These are phyloP conservation scores for Starmerella bombi DNA, from an alignment of 805 yeast species.

Conservation along the genomic window DNA sequence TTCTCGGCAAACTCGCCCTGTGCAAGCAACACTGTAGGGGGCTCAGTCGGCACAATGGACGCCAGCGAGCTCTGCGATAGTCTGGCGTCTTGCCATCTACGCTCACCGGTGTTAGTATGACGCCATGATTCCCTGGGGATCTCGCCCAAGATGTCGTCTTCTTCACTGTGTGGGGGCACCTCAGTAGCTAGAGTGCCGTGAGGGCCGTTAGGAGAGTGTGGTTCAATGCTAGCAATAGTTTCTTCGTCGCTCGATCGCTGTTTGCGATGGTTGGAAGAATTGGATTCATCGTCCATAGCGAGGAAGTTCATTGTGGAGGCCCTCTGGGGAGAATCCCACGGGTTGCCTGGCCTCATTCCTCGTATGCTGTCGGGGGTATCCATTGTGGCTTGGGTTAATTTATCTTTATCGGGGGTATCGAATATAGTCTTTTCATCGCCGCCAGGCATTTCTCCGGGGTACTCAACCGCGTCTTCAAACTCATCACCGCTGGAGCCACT, in stretches of 20 bases:
- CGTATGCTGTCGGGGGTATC: slow-evolving; percentile 20
- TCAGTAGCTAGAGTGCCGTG: neutral
- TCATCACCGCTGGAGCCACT: slow-evolving; percentile 9
- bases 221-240: slow-evolving; percentile 1
- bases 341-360: slow-evolving; percentile 2
- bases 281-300: slow-evolving; percentile 28
- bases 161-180: slow-evolving; percentile 11
- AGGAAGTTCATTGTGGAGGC: slow-evolving; percentile 28
- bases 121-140: slow-evolving; percentile 51
- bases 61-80: slow-evolving; percentile 56
- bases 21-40: slow-evolving; percentile 64
- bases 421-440: slow-evolving; percentile 19
- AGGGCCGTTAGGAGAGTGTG: neutral
- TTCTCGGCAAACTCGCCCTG: slow-evolving; percentile 27
- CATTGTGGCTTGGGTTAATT: slow-evolving; percentile 7
- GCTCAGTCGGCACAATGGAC: slow-evolving; percentile 65
- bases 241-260: neutral
- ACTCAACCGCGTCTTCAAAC: slow-evolving; percentile 15
- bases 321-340: slow-evolving; percentile 28
- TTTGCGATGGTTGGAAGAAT: slow-evolving; percentile 3
- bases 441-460: slow-evolving; percentile 11
- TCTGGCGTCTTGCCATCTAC: slow-evolving; percentile 40
- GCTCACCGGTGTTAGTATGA: slow-evolving; percentile 28
- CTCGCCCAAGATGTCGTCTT: slow-evolving; percentile 22
- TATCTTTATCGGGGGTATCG: slow-evolving; percentile 18